Percentiles rank a stretch among this genome's conserved stretches.
Conservation (phyloP, 208 protist genomes). For the Wallacemonas sp. region DNA sequence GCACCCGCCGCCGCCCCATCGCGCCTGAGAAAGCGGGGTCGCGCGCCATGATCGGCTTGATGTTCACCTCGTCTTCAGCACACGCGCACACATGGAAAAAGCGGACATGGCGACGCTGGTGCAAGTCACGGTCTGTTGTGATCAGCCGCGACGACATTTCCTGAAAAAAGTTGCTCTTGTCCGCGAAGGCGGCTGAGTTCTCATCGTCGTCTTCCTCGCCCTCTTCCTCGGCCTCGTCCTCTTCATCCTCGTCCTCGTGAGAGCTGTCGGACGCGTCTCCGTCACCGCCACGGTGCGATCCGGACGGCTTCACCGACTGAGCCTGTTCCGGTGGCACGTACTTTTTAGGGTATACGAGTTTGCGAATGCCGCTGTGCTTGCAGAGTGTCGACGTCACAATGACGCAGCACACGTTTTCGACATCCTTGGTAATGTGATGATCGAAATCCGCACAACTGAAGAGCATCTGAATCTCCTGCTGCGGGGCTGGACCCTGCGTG, state of each 20-base stretch:
- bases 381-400: constrained; percentile 83
- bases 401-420: constrained; percentile 67
- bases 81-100: constrained; percentile 85
- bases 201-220: constrained; percentile 26
- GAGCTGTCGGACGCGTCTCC: constrained; percentile 9
- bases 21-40: constrained; percentile 58
- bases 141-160: constrained; percentile 56
- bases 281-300: constrained; percentile 6
- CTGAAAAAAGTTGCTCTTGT: constrained; percentile 38
- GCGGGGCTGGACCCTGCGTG: constrained; percentile 24
- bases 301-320: background rate
- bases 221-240: constrained; percentile 25
- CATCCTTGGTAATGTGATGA: constrained; percentile 46
- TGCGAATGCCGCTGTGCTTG: constrained; percentile 55
- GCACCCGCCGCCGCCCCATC: constrained; percentile 27
- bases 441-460: constrained; percentile 73
- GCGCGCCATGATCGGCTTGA: constrained; percentile 53
- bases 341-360: constrained; percentile 47
- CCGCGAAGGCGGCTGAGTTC: background rate
- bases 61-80: constrained; percentile 62
- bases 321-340: constrained; percentile 2
- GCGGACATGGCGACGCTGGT: constrained; percentile 63
- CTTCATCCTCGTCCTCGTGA: constrained; percentile 15
- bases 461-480: constrained; percentile 61
- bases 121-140: constrained; percentile 19